Base-by-base conservation (phyloP, 441 rosid species). In the Eutrema salsugineum region DNA sequence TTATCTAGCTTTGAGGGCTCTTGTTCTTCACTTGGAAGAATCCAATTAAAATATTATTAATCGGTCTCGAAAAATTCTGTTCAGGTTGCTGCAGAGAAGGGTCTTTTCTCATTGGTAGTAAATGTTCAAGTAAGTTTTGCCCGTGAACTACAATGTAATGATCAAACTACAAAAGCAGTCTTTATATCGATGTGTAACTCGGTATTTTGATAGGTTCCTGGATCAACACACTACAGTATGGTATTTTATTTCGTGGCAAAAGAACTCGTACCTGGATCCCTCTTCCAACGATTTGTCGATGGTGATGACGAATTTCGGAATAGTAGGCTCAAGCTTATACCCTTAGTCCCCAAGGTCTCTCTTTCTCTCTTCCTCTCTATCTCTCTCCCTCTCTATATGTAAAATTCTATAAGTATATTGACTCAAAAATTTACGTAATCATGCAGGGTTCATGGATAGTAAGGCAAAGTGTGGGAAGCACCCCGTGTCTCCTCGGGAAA, bases 271-370 rank as follows among this genome's bases (percentile, higher is more conserved):
- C 82, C 89, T 10, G 97, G 99, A 39, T 93, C 98, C 14, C 98
- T 96, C 69, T 80, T 96, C 83, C 96, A 96, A 78, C 90, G 96
- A 11, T 93, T 96, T 83, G 93, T 96, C 63, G 97, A 93, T 77
- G 98, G 99, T 22, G 99, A 96, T 70, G 99, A 93, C 73, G 99
- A 96, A 77, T 96, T 96, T 77, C 91, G 97, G 49, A 96, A 96
- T 80, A 91, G 97, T 80, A 88, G 99, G 76, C 78, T 93, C 68
- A 96, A 96, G 88, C 97, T 93, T 77, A 90, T 96, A 75, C 98
- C 98, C 44, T 79, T 90, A 16, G 99, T 96, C 82, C 97, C 98
- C 40, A 91, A 93, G 97, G 98, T 93, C 77, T 72, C 16, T 76
- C 8, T 71, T 40, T 61, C 17, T 68, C 40, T 75, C 44, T 28